Evolutionary conservation across 1,139 yeast genomes (phyloP).

Genomic region (Hanseniaspora sp.): DNA sequence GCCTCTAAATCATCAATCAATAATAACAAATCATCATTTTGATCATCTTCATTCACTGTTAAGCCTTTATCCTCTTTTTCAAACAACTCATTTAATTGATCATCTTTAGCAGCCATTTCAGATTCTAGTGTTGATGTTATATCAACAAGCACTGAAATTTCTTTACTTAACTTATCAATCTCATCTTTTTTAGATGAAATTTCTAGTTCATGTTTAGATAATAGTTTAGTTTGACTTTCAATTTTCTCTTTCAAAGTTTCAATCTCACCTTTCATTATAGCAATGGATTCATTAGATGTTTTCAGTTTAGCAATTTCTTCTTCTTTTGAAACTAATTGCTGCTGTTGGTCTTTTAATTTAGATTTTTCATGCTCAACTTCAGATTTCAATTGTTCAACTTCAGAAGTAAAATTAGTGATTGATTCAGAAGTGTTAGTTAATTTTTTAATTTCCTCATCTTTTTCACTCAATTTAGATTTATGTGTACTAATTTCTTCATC

Average conservation of each 20-base stretch:
- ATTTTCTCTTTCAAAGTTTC: not conserved
- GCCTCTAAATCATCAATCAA: constrained; percentile 68
- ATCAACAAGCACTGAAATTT: constrained; percentile 6
- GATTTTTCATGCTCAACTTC: constrained; percentile 12
- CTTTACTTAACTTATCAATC: constrained; percentile 16
- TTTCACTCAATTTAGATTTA: not conserved
- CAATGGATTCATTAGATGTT: not conserved
- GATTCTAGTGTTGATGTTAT: constrained; percentile 14
- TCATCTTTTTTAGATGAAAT: constrained; percentile 13
- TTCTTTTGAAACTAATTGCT: constrained; percentile 7
- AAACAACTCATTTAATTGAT: constrained; percentile 17
- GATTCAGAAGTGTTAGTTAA: not conserved
- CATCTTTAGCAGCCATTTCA: constrained; percentile 12
- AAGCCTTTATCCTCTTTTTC: constrained; percentile 15
- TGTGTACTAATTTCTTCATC: not conserved
- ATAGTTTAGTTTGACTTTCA: constrained; percentile 1
- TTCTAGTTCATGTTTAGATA: constrained; percentile 15
- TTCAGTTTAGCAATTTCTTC: not conserved
- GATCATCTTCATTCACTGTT: constrained; percentile 27
- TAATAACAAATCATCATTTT: constrained; percentile 65
- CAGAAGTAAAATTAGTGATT: not conserved
- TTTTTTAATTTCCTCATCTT: not conserved
- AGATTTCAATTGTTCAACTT: constrained; percentile 11
- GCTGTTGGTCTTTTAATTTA: constrained; percentile 10
- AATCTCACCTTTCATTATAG: constrained; percentile 1